A percentile compares a stretch with the other conserved stretches of the same genome.
These are phyloP conservation scores for Magnaporthiopsis rhizophila DNA, from an alignment of 2,329 filamentous ascomycete species.

Conservation along the genomic window DNA sequence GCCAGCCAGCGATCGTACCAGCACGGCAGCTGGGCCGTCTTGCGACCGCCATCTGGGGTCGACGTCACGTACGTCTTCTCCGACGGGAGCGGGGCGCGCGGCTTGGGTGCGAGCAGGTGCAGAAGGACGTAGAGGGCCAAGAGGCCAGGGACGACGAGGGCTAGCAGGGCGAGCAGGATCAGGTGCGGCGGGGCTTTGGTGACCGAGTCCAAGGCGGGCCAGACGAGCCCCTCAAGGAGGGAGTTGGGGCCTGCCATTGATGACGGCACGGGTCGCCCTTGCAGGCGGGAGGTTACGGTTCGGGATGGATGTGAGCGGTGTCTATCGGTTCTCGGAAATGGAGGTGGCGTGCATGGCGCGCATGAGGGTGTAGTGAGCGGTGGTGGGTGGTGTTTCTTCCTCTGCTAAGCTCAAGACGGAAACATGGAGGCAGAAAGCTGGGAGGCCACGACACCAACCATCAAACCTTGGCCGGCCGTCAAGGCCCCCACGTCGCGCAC, in stretches of 20 bases:
- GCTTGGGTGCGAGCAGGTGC: slow-evolving; percentile 69
- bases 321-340: not conserved
- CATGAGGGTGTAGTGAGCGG: not conserved
- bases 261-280: not conserved
- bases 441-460: not conserved
- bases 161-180: slow-evolving; percentile 11
- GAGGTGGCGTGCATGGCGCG: not conserved
- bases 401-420: not conserved
- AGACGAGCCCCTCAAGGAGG: slow-evolving; percentile 6
- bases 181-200: slow-evolving; percentile 9
- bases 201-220: slow-evolving; percentile 7
- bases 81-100: slow-evolving; percentile 62
- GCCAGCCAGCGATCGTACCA: slow-evolving; percentile 75
- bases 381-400: not conserved
- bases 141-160: slow-evolving; percentile 8
- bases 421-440: not conserved
- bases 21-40: slow-evolving; percentile 60
- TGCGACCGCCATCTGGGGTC: slow-evolving; percentile 41
- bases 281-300: not conserved
- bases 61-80: slow-evolving; percentile 84
- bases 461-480: not conserved
- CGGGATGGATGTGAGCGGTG: not conserved
- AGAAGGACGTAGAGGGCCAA: slow-evolving; percentile 53
- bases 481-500: not conserved
- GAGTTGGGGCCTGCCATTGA: not conserved